A percentile compares a stretch with the other conserved stretches of the same genome.
Evolutionary conservation across 305 asterid genomes (phyloP).

Genomic region (Solanum hybrid): DNA sequence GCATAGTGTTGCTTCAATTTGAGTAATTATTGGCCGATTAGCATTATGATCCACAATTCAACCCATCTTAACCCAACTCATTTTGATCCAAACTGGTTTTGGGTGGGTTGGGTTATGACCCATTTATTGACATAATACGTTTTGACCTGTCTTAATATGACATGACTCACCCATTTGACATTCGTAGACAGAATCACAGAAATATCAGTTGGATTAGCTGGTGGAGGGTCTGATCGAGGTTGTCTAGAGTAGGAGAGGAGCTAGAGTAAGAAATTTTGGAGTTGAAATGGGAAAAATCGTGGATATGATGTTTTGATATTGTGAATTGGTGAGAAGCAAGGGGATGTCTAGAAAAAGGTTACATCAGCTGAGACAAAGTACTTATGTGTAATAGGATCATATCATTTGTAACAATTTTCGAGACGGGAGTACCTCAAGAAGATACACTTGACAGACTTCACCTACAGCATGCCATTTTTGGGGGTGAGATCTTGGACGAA

Average conservation of each 20-base stretch:
- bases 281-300: not conserved
- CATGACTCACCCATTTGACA: not conserved
- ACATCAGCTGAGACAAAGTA: not conserved
- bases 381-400: not conserved
- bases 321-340: not conserved
- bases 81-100: not conserved
- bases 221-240: not conserved
- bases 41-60: not conserved
- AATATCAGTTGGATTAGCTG: not conserved
- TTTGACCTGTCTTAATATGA: not conserved
- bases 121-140: not conserved
- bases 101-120: not conserved
- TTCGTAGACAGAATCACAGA: not conserved
- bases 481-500: not conserved
- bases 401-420: not conserved
- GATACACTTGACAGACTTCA: not conserved
- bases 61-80: not conserved
- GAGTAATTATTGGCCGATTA: not conserved
- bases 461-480: not conserved
- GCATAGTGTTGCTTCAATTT: not conserved
- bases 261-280: not conserved
- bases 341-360: not conserved
- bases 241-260: not conserved
- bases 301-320: not conserved
- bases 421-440: not conserved